These are phyloP conservation scores for Chiua sp. DNA, from an alignment of 1,284 basidiomycete genomes.

Conservation along the genomic window DNA sequence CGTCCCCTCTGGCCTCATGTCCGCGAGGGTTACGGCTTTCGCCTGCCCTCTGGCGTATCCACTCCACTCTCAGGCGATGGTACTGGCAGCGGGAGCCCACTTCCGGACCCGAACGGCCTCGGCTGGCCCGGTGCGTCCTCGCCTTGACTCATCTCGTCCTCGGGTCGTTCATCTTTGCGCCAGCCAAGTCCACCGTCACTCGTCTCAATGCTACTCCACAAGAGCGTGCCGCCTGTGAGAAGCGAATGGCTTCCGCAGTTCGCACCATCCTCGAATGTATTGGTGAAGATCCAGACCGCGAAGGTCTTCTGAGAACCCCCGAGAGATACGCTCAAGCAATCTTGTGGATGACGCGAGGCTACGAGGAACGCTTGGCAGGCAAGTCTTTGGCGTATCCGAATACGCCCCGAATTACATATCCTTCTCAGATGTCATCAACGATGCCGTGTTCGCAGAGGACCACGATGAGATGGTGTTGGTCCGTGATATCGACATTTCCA, in stretches of 20 bases:
- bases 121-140: conserved; percentile 86
- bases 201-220: conserved; percentile 81
- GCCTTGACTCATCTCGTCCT: conserved; percentile 1
- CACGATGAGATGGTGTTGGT: conserved; percentile 99
- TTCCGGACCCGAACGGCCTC: conserved; percentile 87
- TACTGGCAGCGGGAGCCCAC: conserved; percentile 43
- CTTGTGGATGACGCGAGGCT: conserved; percentile 99
- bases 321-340: conserved; percentile 97
- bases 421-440: conserved; percentile 91
- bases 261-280: conserved; percentile 96
- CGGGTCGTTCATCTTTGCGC: conserved; percentile 12
- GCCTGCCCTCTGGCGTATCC: conserved; percentile 67
- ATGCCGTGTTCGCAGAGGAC: conserved; percentile 98
- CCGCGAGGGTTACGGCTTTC: conserved; percentile 84
- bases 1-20: conserved; percentile 40
- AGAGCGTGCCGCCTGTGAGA: conserved; percentile 75
- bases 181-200: conserved; percentile 90
- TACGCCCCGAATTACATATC: conserved; percentile 7
- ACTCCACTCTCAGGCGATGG: conserved; percentile 55
- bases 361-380: conserved; percentile 95
- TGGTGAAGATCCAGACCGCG: conserved; percentile 96
- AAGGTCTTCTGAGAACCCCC: conserved; percentile 91
- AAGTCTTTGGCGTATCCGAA: conserved; percentile 18
- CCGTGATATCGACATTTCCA: conserved; percentile 96
- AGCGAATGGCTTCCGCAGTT: conserved; percentile 84